These are phyloP conservation scores for Tulasnella sp. DNA, from an alignment of 768 basidiomycete genomes.

Conservation along the genomic window DNA sequence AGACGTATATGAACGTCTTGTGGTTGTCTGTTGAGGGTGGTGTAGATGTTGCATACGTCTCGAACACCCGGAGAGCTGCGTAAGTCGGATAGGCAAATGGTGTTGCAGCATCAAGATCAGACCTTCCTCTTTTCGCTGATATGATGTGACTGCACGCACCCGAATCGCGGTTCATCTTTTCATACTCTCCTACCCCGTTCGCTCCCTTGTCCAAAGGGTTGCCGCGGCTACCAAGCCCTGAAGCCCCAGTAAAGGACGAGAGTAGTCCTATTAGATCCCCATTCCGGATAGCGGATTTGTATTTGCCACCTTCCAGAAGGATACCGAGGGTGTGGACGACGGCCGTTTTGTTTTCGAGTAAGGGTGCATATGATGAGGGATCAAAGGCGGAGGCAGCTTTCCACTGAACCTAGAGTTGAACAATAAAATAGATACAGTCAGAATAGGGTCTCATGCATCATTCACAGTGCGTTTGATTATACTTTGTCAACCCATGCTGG, in stretches of 20 bases:
- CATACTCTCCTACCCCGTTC: constrained; percentile 44
- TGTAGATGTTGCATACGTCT: constrained; percentile 41
- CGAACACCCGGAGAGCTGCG: constrained; percentile 62
- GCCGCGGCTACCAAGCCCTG: constrained; percentile 25
- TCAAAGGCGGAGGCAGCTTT: constrained; percentile 69
- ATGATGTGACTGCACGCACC: constrained; percentile 42
- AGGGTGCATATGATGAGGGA: constrained; percentile 56
- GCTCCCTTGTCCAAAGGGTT: constrained; percentile 46
- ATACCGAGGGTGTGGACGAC: constrained; percentile 93
- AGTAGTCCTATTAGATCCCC: constrained; percentile 45
- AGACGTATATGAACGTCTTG: constrained; percentile 72
- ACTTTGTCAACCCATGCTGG: constrained; percentile 81
- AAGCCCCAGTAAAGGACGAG: constrained; percentile 36
- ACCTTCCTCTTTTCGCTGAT: too few relatives aligned
- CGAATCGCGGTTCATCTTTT: constrained; percentile 76
- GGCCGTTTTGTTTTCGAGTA: constrained; percentile 55
- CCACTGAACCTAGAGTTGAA: constrained; percentile 64
- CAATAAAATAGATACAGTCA: constrained; percentile 1
- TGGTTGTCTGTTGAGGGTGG: background rate
- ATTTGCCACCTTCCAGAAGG: constrained; percentile 66
- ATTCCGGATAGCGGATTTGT: constrained; percentile 61
- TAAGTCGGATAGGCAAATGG: background rate
- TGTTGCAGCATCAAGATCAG: too few relatives aligned
- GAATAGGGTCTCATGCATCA: background rate
- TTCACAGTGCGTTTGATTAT: constrained; percentile 18